Evolutionary conservation across 2,329 filamentous ascomycete genomes (phyloP).

Genomic region (Arthrinium phaeospermum): DNA sequence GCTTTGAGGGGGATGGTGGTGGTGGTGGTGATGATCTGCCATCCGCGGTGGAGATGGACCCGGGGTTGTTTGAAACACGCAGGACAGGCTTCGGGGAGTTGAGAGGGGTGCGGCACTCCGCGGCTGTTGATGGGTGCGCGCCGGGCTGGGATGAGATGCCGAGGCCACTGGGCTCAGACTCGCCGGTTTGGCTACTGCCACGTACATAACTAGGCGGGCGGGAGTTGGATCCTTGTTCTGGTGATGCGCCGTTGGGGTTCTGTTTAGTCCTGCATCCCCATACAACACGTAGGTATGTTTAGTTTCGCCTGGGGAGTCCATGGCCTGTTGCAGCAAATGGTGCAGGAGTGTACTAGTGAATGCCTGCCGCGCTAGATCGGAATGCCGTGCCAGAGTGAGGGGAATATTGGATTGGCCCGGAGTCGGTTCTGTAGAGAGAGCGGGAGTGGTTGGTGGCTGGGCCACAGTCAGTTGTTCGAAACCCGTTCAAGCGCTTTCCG

Average conservation of each 20-base stretch:
- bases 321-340: neutral
- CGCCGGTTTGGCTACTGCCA: conserved; percentile 44
- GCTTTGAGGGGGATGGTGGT: conserved; percentile 45
- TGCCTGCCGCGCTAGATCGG: neutral
- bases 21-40: conserved; percentile 14
- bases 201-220: neutral
- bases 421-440: neutral
- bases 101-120: conserved; percentile 54
- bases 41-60: conserved; percentile 27
- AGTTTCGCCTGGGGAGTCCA: neutral
- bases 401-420: neutral
- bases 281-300: no score
- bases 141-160: conserved; percentile 59
- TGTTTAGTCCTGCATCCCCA: neutral
- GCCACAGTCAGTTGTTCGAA: neutral
- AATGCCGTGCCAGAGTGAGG: neutral
- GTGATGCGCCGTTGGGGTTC: neutral
- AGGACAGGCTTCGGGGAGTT: conserved; percentile 52
- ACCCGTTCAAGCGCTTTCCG: neutral
- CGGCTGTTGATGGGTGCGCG: conserved; percentile 48
- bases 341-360: neutral
- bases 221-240: neutral
- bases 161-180: conserved; percentile 52
- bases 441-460: neutral
- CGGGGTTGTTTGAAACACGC: conserved; percentile 46